phyloP scores from a whole-genome alignment of 2,329 filamentous ascomycete species.

The Aureobasidium vineae region DNA sequence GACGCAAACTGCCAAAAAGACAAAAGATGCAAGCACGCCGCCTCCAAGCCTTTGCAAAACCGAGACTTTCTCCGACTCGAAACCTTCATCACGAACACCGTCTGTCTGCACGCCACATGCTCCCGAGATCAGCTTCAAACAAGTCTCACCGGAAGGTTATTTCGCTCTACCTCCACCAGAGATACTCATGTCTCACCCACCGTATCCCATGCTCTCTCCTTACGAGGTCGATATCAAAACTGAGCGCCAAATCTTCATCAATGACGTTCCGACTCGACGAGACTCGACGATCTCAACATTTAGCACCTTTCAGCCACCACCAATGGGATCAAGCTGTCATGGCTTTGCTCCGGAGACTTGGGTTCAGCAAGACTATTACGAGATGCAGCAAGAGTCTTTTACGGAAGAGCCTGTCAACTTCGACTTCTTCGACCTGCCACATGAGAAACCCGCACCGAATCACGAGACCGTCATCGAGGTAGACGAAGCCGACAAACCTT shows the following conservation, averaged over 20 bases:
- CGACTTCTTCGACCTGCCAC: constrained; percentile 80
- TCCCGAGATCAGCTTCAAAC: constrained; percentile 63
- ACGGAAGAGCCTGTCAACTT: constrained; percentile 59
- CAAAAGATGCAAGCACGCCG: constrained; percentile 54
- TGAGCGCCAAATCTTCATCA: constrained; percentile 88
- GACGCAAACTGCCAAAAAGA: constrained; percentile 91
- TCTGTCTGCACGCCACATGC: constrained; percentile 80
- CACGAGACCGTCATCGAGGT: constrained; percentile 75
- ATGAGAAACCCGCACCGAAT: constrained; percentile 61
- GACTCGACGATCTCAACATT: constrained; percentile 92
- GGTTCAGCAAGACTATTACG: constrained; percentile 68
- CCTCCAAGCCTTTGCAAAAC: constrained; percentile 78
- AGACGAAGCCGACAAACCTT: constrained; percentile 79
- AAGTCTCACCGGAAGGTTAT: constrained; percentile 55
- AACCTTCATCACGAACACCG: constrained; percentile 69
- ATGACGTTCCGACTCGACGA: constrained; percentile 78
- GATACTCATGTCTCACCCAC: constrained; percentile 46
- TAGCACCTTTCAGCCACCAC: constrained; percentile 82
- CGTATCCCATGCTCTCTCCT: constrained; percentile 65
- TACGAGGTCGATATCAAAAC: constrained; percentile 97
- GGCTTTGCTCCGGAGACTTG: constrained; percentile 65
- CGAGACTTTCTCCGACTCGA: constrained; percentile 72
- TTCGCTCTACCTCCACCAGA: constrained; percentile 60
- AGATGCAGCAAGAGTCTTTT: constrained; percentile 66
- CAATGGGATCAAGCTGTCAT: constrained; percentile 63